Conservation (phyloP, 345 rosid species). For the Hevea brasiliensis region DNA sequence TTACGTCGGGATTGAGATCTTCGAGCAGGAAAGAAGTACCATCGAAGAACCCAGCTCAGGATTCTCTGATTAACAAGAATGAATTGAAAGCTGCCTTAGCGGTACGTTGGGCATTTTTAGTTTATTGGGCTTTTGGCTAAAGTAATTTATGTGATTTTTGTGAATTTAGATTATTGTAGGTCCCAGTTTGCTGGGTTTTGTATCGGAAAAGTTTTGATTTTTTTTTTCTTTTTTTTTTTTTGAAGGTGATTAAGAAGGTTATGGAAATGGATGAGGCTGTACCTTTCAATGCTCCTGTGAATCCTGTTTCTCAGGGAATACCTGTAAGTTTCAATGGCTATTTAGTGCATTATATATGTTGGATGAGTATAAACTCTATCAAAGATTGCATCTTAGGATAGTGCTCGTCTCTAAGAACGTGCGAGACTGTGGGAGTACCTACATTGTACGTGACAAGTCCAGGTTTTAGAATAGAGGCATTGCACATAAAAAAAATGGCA, state of each 20-base stretch:
- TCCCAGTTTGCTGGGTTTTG: background rate
- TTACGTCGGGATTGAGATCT: conserved; percentile 24
- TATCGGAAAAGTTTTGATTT: background rate
- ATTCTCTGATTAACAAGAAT: conserved; percentile 18
- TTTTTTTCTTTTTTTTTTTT: background rate
- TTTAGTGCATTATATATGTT: background rate
- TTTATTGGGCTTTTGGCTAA: background rate
- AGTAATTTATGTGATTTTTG: background rate
- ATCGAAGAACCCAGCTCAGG: background rate
- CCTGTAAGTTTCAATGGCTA: conserved; percentile 21
- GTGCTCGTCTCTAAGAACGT: background rate
- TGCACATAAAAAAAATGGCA: background rate
- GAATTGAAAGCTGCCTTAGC: conserved; percentile 18
- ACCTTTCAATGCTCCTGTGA: conserved; percentile 24
- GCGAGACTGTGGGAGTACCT: background rate
- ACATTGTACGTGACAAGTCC: background rate
- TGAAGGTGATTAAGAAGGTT: conserved; percentile 28
- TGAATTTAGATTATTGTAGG: background rate
- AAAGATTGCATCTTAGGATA: background rate
- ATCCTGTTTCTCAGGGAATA: conserved; percentile 25
- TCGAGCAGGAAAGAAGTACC: conserved; percentile 12
- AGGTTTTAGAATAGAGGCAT: background rate
- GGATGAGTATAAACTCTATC: background rate
- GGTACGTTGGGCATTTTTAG: conserved; percentile 18
- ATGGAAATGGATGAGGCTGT: conserved; percentile 28